Percentiles rank a stretch among this genome's conserved stretches.
Conservation (phyloP, 2,329 filamentous ascomycete species). For the Phaeosphaeriaceae sp. region DNA sequence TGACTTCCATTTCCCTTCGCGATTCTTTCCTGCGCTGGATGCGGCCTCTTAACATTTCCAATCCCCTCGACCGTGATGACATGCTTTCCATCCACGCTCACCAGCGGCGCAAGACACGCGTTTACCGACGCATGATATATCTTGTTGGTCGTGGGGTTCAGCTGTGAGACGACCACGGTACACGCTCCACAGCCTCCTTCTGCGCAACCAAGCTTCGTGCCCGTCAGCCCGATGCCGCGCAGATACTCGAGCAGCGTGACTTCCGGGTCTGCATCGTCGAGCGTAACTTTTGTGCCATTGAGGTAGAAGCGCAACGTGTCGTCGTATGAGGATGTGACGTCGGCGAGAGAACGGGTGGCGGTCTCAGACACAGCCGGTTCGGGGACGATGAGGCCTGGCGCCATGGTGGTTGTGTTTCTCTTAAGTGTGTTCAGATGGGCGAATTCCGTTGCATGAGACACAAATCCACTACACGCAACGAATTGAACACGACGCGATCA, state of each 20-base stretch:
- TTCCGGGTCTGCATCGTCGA: conserved; percentile 90
- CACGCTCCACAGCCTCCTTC: conserved; percentile 97
- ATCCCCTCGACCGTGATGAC: conserved; percentile 98
- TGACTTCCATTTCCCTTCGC: conserved; percentile 92
- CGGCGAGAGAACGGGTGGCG: conserved; percentile 58
- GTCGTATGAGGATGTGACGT: conserved; percentile 78
- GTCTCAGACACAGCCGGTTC: conserved; percentile 55
- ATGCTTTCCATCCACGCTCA: conserved; percentile 95
- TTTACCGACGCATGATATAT: conserved; percentile 98
- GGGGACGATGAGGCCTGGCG: conserved; percentile 59
- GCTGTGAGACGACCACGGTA: conserved; percentile 92
- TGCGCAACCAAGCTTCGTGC: conserved; percentile 94
- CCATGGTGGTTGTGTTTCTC: conserved; percentile 53
- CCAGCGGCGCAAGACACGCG: conserved; percentile 89
- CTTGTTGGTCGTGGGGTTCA: conserved; percentile 88
- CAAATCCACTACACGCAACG: not conserved
- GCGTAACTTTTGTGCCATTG: conserved; percentile 86
- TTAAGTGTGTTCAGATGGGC: not conserved
- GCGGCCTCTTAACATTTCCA: conserved; percentile 83
- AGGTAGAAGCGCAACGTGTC: conserved; percentile 92
- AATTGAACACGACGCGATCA: not conserved
- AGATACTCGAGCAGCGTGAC: conserved; percentile 92
- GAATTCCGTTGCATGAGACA: not conserved
- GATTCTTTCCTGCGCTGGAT: conserved; percentile 89
- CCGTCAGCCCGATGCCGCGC: conserved; percentile 88